Evolutionary conservation across 331 rosid species (phyloP), one percentile per base, ranked within the genome.

Genomic region (Pyrus hybrid): DNA sequence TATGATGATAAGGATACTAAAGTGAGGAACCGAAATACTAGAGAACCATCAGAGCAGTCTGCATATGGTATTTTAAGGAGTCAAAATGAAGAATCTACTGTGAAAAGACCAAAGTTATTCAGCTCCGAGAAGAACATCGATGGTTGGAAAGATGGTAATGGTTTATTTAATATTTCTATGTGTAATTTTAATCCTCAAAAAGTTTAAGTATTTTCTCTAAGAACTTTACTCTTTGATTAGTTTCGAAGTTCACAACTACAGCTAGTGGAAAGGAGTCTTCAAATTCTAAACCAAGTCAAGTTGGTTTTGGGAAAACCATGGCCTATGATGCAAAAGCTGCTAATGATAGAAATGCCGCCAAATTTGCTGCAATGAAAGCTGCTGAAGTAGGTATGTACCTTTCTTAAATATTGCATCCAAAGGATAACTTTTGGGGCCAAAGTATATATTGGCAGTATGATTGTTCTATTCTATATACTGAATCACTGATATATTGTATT

Each of bases 321-420:
- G 71, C 80, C 73, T 75, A 77, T 79, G 90, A 84, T 66, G 76
- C 84, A n/a, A 87, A 85, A 37, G 63, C 41, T 63, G 84, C 76
- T 80, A 86, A 69, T 85, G 89, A 94, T 78, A 14, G 86, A 25
- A 87, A 87, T 83, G 90, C 87, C 77, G 97, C 99, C 8, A 94
- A 94, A 85, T 77, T 83, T 85, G 97, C 97, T 16, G 99, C 99
- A 16, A 89, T 95, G 89, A 92, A 89, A 84, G 99, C 99, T 75
- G 99, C 99, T 82, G 99, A 92, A 86, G 74, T 89, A 84, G 99
- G 97, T 90, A 85, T 54, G 67, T 63, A 12, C 69, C 53, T 77
- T 41, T 41, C 6, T 74, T 53, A 13, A 33, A 47, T 43, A 41
- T 35, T 30, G 21, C 63, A 58, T 76, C 72, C 70, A 66, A 49